Base-by-base conservation (phyloP, 1,284 basidiomycete species). In the Moesziomyces antarcticus region DNA sequence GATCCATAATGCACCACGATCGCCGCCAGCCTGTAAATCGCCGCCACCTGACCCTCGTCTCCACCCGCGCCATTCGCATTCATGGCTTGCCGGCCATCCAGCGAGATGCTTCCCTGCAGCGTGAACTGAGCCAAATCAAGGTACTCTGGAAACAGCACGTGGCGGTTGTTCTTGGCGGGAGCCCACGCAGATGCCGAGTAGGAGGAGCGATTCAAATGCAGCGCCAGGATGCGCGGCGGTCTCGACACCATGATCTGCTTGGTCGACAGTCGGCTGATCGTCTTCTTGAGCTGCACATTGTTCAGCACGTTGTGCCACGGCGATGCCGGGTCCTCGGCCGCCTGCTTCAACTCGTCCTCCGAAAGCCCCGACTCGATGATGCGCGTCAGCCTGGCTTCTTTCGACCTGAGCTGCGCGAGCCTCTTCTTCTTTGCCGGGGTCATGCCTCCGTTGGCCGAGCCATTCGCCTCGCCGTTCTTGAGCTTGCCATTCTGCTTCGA, bases 1-100 rank as follows among this genome's bases (percentile, higher is more conserved):
- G 73, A 73, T 42, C 82, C 82, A 45, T 82, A 83, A 54, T 84
- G 82, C 21, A 78, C 75, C 18, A 83, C 82, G 16, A 83, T 66
- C 10, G 75, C 68, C 21, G 66, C 50, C 3, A 84, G 54, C 3
- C 76, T 53, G 53, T 80, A 84, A 20, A 60, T 8, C 20, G 62
- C 48, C 16, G 53, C 49, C 9, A 47, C 43, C 40, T 22, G 44
- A 5, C 40, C 57, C 16, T 53, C 44, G n/a, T 27, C 24, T 40
- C 14, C 27, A 3, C 21, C 44, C 7, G 13, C 48, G 14, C 45
- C 24, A 20, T 30, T 30, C 40, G 30, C 42, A 30, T 68, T 69
- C 69, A 75, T 75, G 1, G 53, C 49, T 24, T 40, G 41, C 16
- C 60, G 42, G 3, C 68, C 73, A 16, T 73, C 63, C 44, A 67